Percentiles rank a stretch among this genome's conserved stretches.
Evolutionary conservation across 1,284 basidiomycete genomes (phyloP).

Genomic region (Austroboletus novae-zelandiae): DNA sequence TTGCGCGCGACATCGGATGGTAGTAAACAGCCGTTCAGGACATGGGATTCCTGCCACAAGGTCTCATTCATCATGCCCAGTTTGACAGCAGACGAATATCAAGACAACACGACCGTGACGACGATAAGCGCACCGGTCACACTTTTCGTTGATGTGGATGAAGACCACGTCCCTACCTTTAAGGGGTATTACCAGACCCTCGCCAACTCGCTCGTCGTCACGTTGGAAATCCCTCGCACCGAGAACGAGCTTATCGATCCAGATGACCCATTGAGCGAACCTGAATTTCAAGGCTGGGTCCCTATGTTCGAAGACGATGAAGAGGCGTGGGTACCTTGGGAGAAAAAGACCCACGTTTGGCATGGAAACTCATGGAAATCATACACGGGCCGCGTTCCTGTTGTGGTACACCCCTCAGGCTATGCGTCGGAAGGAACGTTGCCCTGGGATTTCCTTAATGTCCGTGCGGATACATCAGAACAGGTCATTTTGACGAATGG

Average conservation of each 20-base stretch:
- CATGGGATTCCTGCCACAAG: no score
- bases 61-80: no score
- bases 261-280: no score
- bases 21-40: no score
- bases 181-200: constrained; percentile 6
- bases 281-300: neutral
- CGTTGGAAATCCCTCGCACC: neutral
- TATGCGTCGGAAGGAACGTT: no score
- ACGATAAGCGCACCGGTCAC: constrained; percentile 1
- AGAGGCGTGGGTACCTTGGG: neutral
- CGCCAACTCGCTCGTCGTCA: constrained; percentile 3
- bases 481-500: no score
- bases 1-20: no score
- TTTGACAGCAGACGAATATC: constrained; percentile 1
- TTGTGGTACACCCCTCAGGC: no score
- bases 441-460: no score
- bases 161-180: neutral
- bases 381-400: no score
- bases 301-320: neutral
- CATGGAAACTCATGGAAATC: neutral
- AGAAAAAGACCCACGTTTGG: neutral
- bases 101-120: constrained; percentile 1
- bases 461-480: no score
- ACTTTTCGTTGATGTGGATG: constrained; percentile 2
- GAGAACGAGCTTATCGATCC: no score